These are phyloP conservation scores for Lophiotrema nucula DNA, from an alignment of 495 filamentous ascomycete species.

Conservation along the genomic window DNA sequence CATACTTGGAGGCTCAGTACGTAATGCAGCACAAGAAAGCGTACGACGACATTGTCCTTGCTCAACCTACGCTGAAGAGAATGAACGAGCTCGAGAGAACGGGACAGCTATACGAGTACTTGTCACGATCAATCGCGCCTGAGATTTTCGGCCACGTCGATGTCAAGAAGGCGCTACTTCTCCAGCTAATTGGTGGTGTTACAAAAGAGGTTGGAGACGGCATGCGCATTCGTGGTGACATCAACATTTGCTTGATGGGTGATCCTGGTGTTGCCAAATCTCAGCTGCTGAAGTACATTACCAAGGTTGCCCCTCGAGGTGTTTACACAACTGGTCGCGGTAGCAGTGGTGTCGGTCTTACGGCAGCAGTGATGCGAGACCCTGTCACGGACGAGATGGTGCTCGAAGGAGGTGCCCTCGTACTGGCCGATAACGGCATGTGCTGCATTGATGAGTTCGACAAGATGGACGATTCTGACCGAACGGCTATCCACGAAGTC, in stretches of 20 bases:
- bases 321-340: constrained; percentile 98
- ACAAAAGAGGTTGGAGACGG: constrained; percentile 97
- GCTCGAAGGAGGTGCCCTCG: constrained; percentile 91
- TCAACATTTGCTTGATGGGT: constrained; percentile 98
- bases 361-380: constrained; percentile 96
- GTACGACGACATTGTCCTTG: constrained; percentile 81
- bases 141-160: constrained; percentile 96
- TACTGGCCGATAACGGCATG: constrained; percentile 95
- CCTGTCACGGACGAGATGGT: constrained; percentile 99
- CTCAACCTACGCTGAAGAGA: constrained; percentile 70
- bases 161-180: constrained; percentile 94
- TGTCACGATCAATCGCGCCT: constrained; percentile 92
- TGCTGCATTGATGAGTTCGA: constrained; percentile 99
- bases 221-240: constrained; percentile 96
- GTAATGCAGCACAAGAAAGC: constrained; percentile 96
- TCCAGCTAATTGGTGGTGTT: constrained; percentile 93
- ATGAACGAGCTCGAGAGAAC: constrained; percentile 78
- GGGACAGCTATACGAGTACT: constrained; percentile 90
- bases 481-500: constrained; percentile 98
- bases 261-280: constrained; percentile 99
- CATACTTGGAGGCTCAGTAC: constrained; percentile 92
- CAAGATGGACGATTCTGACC: constrained; percentile 97
- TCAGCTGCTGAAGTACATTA: constrained; percentile 95
- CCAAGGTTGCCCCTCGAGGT: constrained; percentile 93
- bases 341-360: constrained; percentile 94